phyloP scores from a whole-genome alignment of 2,329 filamentous ascomycete genomes.

The Septoria petroselini region DNA sequence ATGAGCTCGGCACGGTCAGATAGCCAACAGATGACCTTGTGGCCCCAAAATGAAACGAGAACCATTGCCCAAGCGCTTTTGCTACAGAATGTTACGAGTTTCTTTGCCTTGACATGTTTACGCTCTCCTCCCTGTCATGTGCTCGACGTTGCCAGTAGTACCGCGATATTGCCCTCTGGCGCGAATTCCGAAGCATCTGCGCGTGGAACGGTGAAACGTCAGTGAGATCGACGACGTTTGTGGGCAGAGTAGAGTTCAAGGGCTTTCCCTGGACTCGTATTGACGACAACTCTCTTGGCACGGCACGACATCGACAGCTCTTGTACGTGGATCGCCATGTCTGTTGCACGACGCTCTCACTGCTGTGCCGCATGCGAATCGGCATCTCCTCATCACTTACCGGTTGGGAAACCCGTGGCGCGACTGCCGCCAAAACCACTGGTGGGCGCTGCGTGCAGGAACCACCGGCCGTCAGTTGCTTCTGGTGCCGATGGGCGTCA shows the following conservation, averaged over 20 bases:
- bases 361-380: neutral
- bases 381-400: conserved; percentile 2
- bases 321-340: neutral
- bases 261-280: neutral
- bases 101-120: neutral
- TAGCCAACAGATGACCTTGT: conserved; percentile 12
- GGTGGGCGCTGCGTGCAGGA: neutral
- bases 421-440: neutral
- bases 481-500: too few species aligned
- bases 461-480: neutral
- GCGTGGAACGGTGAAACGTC: neutral
- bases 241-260: neutral
- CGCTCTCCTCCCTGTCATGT: neutral
- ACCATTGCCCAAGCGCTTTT: conserved; percentile 7
- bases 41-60: conserved; percentile 13
- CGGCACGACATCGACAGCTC: neutral
- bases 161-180: neutral
- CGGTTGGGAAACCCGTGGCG: conserved; percentile 4
- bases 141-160: neutral
- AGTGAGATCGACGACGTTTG: too few species aligned
- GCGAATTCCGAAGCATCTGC: neutral
- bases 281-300: neutral
- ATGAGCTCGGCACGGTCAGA: conserved; percentile 9
- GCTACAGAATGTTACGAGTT: conserved; percentile 3
- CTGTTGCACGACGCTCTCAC: neutral